Base-by-base conservation (phyloP, 2,329 filamentous ascomycete species). In the Tolypocladium tropicale region DNA sequence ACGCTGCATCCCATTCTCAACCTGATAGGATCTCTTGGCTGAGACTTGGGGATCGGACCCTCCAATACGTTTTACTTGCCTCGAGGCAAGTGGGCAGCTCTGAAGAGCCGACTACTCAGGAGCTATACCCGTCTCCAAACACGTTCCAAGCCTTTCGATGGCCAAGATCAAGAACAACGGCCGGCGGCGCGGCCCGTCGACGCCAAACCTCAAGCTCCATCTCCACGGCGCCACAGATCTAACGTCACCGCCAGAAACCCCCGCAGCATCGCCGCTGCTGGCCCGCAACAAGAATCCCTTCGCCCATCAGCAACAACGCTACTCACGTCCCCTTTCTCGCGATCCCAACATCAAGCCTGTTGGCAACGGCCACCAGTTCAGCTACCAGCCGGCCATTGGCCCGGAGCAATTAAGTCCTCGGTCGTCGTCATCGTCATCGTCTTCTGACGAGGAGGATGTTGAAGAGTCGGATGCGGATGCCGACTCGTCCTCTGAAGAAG, bases 201-300 rank as follows among this genome's bases (percentile, higher is more conserved):
- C 74, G 58, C 74, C 75, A 55, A 72, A 73, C 57, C 68, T 76
- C 61, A 70, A 71, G 59, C 60, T 69, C 56, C 65, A 65, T 56
- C 67, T 69, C 37, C 62, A 64, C 32, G 52, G 52, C 65, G 65
- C 67, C 61, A 55, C 37, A 5, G 70, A 72, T 56, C 76, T 74
- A 54, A 73, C 75, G 56, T 78, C 76, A 62, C 76, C 76, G 59
- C 76, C 76, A 43, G 74, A 75, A 53, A 78, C 76, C 43, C 76
- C 76, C 53, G 76, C 73, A 43, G 67, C 70, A 37, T 69, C 70
- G 55, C 70, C 71, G 56, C 63, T 65, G 33, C 64, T 68, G 57
- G 61, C 65, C 53, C 69, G 68, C 61, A 70, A 69, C 57, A 67
- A 65, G 59, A 28, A 50, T 21, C 25, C 28, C 7, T n/a, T 32